Base-by-base conservation (phyloP, 495 filamentous ascomycete genomes). In the Bathelium albidoporum region DNA sequence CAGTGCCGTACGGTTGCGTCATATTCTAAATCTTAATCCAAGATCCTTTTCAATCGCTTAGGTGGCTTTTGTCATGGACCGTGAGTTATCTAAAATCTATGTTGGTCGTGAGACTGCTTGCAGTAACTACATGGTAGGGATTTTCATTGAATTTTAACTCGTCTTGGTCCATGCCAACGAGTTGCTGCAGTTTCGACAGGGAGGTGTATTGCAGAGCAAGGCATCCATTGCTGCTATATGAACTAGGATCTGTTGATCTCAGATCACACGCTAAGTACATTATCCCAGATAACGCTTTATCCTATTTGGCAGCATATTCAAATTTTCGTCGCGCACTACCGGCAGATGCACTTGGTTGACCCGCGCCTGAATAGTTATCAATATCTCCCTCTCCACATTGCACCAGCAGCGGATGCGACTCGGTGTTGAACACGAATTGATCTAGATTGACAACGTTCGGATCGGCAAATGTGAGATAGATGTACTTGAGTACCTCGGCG, bases 401-500 rank as follows among this genome's bases (percentile, higher is more conserved):
- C 16, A 67, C 65, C 1, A 62, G 62, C 32, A 73, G 67, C 2
- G 72, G 72, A 69, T 74, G 72, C 16, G 70, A 67, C 58, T 74
- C 72, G 5, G 72, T 74, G 52, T 73, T 73, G 63, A 74, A 72
- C 0, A 74, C 72, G 58, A 67, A 74, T 59, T 73, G 66, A 39
- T 73, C 67, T 26, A 74, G 60, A 53, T 68, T 71, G 53, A 74
- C 66, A 11, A 68, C 31, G 39, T 65, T 49, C n/a, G 72, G 72
- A 58, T 73, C 71, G 44, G 67, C 67, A 62, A 74, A 74, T 12
- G 68, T 62, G 41, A 74, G 67, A 53, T 73, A 74, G 58, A 74
- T 68, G 34, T 74, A 74, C 68, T 74, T 74, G 65, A 95, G 76
- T 20, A 91, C 94, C 75, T 95, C 90, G 5, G 89, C 86, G 61